Evolutionary conservation across 345 rosid species (phyloP).

Genomic region (Mangifera indica): DNA sequence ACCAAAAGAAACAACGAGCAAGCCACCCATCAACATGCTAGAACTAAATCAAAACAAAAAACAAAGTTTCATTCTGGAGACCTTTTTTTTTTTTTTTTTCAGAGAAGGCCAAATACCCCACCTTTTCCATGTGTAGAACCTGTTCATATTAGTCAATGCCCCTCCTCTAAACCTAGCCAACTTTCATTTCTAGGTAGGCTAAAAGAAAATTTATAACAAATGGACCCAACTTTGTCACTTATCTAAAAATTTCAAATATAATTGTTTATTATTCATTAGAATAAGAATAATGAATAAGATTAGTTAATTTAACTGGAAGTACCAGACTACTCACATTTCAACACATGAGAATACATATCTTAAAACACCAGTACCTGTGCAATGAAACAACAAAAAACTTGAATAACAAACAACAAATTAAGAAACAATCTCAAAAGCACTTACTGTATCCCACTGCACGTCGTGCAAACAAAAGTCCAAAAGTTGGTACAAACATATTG

Average conservation of each 20-base stretch:
- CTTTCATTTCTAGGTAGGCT: slow-evolving; percentile 5
- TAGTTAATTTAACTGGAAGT: slow-evolving; percentile 3
- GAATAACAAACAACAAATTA: background rate
- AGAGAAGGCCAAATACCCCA: background rate
- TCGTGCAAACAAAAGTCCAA: slow-evolving; percentile 89
- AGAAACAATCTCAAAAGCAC: slow-evolving; percentile 27
- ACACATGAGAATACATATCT: background rate
- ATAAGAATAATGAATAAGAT: background rate
- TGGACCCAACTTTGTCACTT: background rate
- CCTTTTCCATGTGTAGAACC: too few species aligned
- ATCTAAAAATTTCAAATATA: background rate
- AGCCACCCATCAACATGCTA: background rate
- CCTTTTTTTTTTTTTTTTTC: too few species aligned
- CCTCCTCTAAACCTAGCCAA: background rate
- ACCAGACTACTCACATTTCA: background rate
- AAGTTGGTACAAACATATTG: slow-evolving; percentile 92
- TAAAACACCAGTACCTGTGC: background rate
- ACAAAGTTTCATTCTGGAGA: background rate
- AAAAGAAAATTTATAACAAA: slow-evolving; percentile 4
- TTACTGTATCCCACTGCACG: slow-evolving; percentile 98
- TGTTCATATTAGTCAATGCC: slow-evolving; percentile 3
- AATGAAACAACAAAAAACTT: background rate
- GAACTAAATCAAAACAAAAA: background rate
- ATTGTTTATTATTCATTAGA: too few species aligned
- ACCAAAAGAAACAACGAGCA: background rate